A percentile compares a stretch with the other conserved stretches of the same genome.
Conservation (phyloP, 2,329 filamentous ascomycete species). For the Calonectria montana region DNA sequence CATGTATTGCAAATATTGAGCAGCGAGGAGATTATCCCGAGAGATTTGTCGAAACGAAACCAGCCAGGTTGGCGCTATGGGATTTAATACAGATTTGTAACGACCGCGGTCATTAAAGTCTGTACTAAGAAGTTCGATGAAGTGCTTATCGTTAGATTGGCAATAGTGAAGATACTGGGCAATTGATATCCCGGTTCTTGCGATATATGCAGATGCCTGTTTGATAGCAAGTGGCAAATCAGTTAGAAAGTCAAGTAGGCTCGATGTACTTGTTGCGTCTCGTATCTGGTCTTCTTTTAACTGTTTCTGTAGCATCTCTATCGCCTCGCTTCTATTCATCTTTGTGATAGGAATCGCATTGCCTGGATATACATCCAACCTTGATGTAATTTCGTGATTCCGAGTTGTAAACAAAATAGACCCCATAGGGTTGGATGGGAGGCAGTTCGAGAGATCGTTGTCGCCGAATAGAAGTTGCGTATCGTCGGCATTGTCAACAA, state of each 20-base stretch:
- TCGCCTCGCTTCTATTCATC: constrained; percentile 37
- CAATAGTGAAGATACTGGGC: constrained; percentile 41
- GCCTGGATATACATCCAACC: constrained; percentile 12
- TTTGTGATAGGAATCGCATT: constrained; percentile 29
- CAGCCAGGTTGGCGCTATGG: constrained; percentile 47
- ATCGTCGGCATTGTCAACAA: constrained; percentile 60
- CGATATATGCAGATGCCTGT: constrained; percentile 51
- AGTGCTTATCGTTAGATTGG: constrained; percentile 29
- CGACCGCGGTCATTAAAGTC: constrained; percentile 46
- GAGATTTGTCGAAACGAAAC: constrained; percentile 48
- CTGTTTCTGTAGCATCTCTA: constrained; percentile 32
- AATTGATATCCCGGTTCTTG: constrained; percentile 37
- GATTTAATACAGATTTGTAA: constrained; percentile 41
- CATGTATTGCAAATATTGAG: constrained; percentile 45
- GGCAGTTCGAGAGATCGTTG: constrained; percentile 35
- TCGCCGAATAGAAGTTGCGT: constrained; percentile 41
- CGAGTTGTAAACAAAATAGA: constrained; percentile 38
- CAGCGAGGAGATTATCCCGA: constrained; percentile 37
- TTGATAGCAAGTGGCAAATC: constrained; percentile 50
- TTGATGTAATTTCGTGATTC: constrained; percentile 15
- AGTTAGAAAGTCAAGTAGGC: constrained; percentile 44
- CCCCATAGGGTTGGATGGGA: constrained; percentile 40
- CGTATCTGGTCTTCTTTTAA: constrained; percentile 32
- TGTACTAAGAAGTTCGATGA: constrained; percentile 41
- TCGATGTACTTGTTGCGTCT: constrained; percentile 25